These are phyloP conservation scores for Breynia disticha DNA, from an alignment of 441 rosid genomes.

Conservation along the genomic window DNA sequence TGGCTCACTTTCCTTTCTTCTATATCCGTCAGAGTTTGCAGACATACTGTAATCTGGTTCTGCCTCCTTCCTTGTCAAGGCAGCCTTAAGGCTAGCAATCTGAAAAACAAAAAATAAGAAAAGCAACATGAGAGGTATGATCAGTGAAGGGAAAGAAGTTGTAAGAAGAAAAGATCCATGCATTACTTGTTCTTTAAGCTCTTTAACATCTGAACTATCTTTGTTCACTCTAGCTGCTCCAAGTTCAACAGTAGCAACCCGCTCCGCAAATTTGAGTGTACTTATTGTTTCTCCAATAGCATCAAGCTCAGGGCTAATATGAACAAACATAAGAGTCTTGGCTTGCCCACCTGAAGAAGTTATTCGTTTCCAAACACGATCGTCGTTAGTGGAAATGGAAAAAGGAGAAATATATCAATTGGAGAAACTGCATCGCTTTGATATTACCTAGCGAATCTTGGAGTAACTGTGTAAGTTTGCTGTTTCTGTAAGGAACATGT, in stretches of 20 bases:
- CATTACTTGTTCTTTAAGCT: constrained; percentile 70
- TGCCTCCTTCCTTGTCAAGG: constrained; percentile 61
- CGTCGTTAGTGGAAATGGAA: constrained; percentile 2
- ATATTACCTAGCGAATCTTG: constrained; percentile 81
- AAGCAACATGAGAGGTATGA: constrained; percentile 9
- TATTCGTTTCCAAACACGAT: constrained; percentile 7
- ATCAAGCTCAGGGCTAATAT: constrained; percentile 74
- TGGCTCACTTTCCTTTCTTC: constrained; percentile 40
- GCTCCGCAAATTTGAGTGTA: constrained; percentile 83
- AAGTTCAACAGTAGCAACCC: constrained; percentile 82
- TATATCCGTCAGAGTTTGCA: constrained; percentile 38
- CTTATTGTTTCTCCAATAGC: constrained; percentile 80
- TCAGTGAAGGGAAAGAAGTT: neutral
- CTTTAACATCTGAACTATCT: constrained; percentile 63
- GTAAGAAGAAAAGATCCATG: constrained; percentile 3
- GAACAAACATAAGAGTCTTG: constrained; percentile 87
- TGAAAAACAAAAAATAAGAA: constrained; percentile 10
- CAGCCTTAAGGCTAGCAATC: constrained; percentile 83
- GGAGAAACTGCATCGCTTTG: constrained; percentile 3
- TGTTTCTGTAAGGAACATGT: constrained; percentile 82
- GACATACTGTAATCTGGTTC: constrained; percentile 38
- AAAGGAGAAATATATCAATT: neutral
- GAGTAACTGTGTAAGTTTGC: constrained; percentile 87
- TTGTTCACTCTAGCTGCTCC: constrained; percentile 82
- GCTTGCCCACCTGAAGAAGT: constrained; percentile 74